Evolutionary conservation across 768 basidiomycete species (phyloP), one percentile per base, ranked within the genome.

Genomic region (Fomitopsis pulvina): DNA sequence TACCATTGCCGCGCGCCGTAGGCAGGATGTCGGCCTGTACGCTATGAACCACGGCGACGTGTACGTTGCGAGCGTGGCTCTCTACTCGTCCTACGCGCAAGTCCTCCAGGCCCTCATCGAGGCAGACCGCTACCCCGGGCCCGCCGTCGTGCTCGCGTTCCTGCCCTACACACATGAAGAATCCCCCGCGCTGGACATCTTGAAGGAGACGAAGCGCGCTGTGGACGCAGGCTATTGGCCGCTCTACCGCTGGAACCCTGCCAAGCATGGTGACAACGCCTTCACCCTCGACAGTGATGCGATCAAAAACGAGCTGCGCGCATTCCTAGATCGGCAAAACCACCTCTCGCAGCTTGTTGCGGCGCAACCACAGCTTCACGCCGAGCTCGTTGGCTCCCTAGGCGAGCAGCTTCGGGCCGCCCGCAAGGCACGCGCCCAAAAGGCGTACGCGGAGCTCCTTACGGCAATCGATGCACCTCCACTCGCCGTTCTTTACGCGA

Each of bases 31-130:
- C 45, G 96, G 95, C 2, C 73, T 99, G 44, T 99, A 99, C 61
- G 96, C 95, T 22, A 93, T 98, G 87, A 98, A 96, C 71, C 87
- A 96, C 65, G 95, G 95, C 10, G 87, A 93, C 62, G 92, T 93
- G 52, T 99, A 89, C 64, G 96, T 96, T 48, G 93, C 94, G 8
- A 92, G 90, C 60, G 79, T 95, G 29, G 96, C 96, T 3, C 85
- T 97, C 52, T 98, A 95, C 70, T 90, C 92, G 24, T 95, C 93
- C 16, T 98, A 98, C 65, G 77, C 87, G 0, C 95, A 97, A 60
- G 92, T 95, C 26, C 77, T 98, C 38, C 94, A 96, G 66, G 80
- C 92, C 4, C 62, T 99, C 51, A 73, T 85, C 50, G 96, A 98
- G 62, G 96, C 96, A 3, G 96, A 97, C 64, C 76, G 72, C 41